Percentiles rank a stretch among this genome's conserved stretches.
These are phyloP conservation scores for Babesia bigemina DNA, from an alignment of 169 alveolate species.

Conservation along the genomic window DNA sequence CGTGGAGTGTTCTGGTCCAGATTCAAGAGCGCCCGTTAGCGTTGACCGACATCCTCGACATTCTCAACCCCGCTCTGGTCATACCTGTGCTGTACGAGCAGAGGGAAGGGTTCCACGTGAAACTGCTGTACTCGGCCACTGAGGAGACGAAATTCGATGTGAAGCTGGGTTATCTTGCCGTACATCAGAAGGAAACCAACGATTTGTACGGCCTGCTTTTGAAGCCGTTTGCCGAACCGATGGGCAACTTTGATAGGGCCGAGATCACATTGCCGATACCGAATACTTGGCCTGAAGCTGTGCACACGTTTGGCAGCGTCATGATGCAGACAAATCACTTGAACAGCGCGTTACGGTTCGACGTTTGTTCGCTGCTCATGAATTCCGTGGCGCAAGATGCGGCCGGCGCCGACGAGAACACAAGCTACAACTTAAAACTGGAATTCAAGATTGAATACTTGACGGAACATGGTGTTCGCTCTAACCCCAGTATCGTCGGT, in stretches of 20 bases:
- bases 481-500: not conserved
- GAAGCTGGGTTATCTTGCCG: constrained; percentile 46
- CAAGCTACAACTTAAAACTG: too few species aligned
- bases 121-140: not conserved
- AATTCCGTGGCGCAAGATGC: not conserved
- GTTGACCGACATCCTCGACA: not conserved
- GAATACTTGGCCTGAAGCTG: constrained; percentile 23
- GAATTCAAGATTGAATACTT: too few species aligned
- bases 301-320: not conserved
- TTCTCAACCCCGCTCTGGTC: not conserved
- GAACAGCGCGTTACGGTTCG: not conserved
- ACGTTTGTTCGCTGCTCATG: not conserved
- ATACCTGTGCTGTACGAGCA: not conserved
- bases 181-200: not conserved
- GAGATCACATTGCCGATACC: constrained; percentile 21
- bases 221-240: not conserved
- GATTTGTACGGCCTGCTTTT: constrained; percentile 8
- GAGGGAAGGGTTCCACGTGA: not conserved
- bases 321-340: not conserved
- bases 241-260: not conserved
- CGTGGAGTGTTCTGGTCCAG: constrained; percentile 53
- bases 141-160: not conserved
- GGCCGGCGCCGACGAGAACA: too few species aligned
- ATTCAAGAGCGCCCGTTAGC: constrained; percentile 11
- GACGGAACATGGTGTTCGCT: too few species aligned